Base-by-base conservation (phyloP, 371 early-diverging fungal species). In the Mortierella sp. region DNA sequence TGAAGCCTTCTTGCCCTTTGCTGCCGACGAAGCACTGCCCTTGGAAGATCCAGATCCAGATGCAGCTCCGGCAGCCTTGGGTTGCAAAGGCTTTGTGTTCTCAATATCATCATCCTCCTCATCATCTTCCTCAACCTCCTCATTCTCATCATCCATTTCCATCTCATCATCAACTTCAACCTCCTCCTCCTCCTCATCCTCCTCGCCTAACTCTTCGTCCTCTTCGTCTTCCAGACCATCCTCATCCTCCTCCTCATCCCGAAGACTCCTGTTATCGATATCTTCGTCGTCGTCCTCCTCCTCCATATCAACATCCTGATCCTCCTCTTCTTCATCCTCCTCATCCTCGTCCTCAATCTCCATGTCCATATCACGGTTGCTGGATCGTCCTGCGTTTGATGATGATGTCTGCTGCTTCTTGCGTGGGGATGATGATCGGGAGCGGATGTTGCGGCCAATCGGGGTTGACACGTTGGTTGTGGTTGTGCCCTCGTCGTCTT, bases 231-330 rank as follows among this genome's bases (percentile, higher is more conserved):
- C 79, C 54, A 86, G 83, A 44, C 83, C 86, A 2, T 74, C 73
- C n/a, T 76, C 88, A 53, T 88, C 82, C 16, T 88, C 88, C 40
- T 82, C 83, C 5, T 84, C 82, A 44, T 85, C 89, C 67, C 76
- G 72, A 9, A 72, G 74, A 70, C 73, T 83, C 14, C 81, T 73
- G 34, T 71, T 55, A 0, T 82, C 78, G 28, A 71, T 51, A 1
- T 82, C 78, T 10, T 88, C 88, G 6, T 82, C 86, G 28, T 82
- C 83, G 4, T 86, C 77, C 9, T 76, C 73, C 13, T 75, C 78
- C 43, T 88, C 88, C 67, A 88, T 81, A 46, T 79, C 86, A 6
- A 88, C 87, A 50, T 89, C 90, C 43, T 81, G 74, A 11, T 88
- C 82, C 0, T 87, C 85, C 13, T 83, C 89, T 10, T 87, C 64